Base-by-base conservation (phyloP, 176 grass and related monocot genomes). In the Hsuehochloa calcarea region DNA sequence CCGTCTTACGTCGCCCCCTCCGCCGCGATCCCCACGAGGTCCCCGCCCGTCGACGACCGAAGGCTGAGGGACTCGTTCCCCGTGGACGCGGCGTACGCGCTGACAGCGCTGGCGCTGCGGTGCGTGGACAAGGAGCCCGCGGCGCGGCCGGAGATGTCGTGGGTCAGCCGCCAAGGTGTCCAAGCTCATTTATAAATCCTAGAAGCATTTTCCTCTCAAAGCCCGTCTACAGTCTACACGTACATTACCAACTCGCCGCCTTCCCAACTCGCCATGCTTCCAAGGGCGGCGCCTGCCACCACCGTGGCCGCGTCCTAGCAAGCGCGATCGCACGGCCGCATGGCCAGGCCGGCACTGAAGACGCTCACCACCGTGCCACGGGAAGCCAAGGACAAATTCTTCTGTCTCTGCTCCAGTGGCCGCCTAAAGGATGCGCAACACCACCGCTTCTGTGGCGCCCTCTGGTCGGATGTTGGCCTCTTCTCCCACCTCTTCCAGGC, bases 41-140 rank as follows among this genome's bases (percentile, higher is more conserved):
- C 10, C 10, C 85, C 8, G 62, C 62, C 0, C 88, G 55, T 97
- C 77, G 92, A 97, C 88, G 96, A 98, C 82, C 69, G 80, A 10
- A 84, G 96, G 69, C 90, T 98, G 13, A 82, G 43, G 82, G 96
- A 98, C 79, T 95, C 91, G 43, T 98, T 89, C 86, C 88, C 88
- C 5, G 47, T 90, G 1, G 89, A 95, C 0, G 65, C 75, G 1
- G 93, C 89, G 1, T 85, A 93, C 82, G 55, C 70, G 62, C 84
- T 98, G 16, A 89, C 94, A 0, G 35, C 63, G 37, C 79, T 95
- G 72, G 91, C 96, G 51, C 88, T 98, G 25, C 85, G 43, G 19
- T 98, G 96, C 77, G 83, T 95, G 12, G 77, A 78, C 47, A 68
- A 80, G 38, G 91, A 90, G 4, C 74, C 87, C 6, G 67, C n/a